These are phyloP conservation scores for Ogataea henricii DNA, from an alignment of 805 yeast genomes.

Conservation along the genomic window DNA sequence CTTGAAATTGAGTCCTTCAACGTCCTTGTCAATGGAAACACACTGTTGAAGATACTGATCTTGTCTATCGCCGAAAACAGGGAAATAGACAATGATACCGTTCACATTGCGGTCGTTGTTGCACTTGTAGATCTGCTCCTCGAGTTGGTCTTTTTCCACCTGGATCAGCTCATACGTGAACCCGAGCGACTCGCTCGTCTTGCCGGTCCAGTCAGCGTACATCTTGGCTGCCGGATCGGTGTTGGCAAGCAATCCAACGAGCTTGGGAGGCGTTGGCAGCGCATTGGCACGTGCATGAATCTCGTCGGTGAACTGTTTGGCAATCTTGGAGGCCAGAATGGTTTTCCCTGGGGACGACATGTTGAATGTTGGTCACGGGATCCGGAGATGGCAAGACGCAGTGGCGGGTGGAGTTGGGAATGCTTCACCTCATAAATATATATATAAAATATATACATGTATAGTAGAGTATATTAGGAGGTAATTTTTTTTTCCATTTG, in stretches of 20 bases:
- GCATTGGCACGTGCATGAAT: conserved; percentile 56
- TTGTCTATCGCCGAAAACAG: conserved; percentile 93
- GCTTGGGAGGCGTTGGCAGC: conserved; percentile 60
- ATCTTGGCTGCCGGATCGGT: conserved; percentile 91
- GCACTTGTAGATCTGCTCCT: conserved; percentile 79
- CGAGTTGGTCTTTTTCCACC: conserved; percentile 77
- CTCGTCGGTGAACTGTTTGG: conserved; percentile 79
- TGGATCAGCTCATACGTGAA: conserved; percentile 77
- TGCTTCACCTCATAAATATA: no score
- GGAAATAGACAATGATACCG: conserved; percentile 97
- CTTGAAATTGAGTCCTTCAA: conserved; percentile 89
- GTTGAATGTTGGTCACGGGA: conserved; percentile 8
- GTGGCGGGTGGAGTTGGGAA: no score
- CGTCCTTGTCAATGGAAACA: conserved; percentile 89
- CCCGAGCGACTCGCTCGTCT: conserved; percentile 84
- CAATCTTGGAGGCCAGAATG: conserved; percentile 82
- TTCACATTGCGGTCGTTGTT: conserved; percentile 74
- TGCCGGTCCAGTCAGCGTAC: conserved; percentile 96
- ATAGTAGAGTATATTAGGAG: no score
- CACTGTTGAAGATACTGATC: conserved; percentile 96
- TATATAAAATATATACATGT: not conserved
- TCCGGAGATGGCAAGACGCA: no score
- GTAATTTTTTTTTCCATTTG: no score
- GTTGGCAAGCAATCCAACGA: conserved; percentile 92
- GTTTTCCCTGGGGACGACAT: conserved; percentile 62